Conservation (phyloP, 129 eudicot species). For the Escallonia herrerae region DNA sequence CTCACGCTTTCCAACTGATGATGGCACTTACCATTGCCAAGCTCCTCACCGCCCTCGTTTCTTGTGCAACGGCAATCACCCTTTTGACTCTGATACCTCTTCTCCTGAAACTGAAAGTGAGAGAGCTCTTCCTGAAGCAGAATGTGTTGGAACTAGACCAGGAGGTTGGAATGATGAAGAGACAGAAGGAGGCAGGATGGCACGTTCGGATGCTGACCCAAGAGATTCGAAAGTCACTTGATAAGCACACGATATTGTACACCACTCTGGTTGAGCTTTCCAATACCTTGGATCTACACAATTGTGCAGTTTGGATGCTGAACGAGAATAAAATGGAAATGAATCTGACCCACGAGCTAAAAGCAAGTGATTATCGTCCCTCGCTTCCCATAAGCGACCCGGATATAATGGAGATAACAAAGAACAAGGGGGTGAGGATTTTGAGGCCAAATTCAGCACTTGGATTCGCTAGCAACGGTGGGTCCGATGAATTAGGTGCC, state of each 20-base stretch:
- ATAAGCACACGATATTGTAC: constrained; percentile 61
- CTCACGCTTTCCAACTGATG: constrained; percentile 68
- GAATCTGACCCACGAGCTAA: constrained; percentile 61
- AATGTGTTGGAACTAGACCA: constrained; percentile 82
- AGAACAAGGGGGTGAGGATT: constrained; percentile 58
- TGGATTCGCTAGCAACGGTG: constrained; percentile 61
- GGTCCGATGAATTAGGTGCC: constrained; percentile 44
- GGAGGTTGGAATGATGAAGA: constrained; percentile 79
- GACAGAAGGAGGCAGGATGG: constrained; percentile 63
- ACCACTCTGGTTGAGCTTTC: constrained; percentile 80
- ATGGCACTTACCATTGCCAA: constrained; percentile 62
- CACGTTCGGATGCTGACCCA: constrained; percentile 81
- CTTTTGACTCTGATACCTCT: constrained; percentile 66
- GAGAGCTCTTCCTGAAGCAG: constrained; percentile 63
- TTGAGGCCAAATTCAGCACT: constrained; percentile 52
- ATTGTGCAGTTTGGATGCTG: constrained; percentile 87
- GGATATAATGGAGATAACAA: constrained; percentile 51
- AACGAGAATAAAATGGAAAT: constrained; percentile 42
- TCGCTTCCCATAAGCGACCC: constrained; percentile 56
- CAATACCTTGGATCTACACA: constrained; percentile 57
- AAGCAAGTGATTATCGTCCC: constrained; percentile 24
- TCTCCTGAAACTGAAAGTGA: constrained; percentile 66
- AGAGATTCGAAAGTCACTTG: constrained; percentile 74
- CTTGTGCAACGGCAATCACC: constrained; percentile 81
- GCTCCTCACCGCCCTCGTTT: constrained; percentile 68